Evolutionary conservation across 106 monocot genomes (phyloP), one percentile per base, ranked within the genome.

Genomic region (Ottelia alismoides): DNA sequence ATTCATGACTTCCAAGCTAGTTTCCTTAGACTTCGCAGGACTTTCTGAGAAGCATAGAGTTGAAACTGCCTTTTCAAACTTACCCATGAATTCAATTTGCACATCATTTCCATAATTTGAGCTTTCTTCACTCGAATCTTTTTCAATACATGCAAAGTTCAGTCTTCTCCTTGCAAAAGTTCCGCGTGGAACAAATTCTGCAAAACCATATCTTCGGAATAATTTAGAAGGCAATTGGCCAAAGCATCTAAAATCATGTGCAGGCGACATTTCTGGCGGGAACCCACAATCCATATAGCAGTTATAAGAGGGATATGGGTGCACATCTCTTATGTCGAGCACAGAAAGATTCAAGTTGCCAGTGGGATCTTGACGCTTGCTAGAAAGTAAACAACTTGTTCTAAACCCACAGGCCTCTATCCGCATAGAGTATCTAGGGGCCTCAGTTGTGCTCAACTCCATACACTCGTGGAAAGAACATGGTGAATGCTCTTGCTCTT

Each of bases 1-100:
- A 3, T 67, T 70, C 30, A 60, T 79, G 35, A 88, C 70, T 52
- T 85, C 85, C 10, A 64, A 65, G 45, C 70, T 71, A 18, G 69
- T 48, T 66, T 78, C 78, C 51, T 68, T 67, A 21, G 16, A 63
- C 55, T 73, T 77, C 19, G 50, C 66, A 22, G 50, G 51, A 44
- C 65, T 71, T 27, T 83, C 76, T 16, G 80, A 61, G 49, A 72
- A 72, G 58, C 64, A 77, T 60, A 88, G 19, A 48, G 55, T 56
- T 27, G 73, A 79, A 57, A 89, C 54, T 54, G 81, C 85, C 55
- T 82, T 89, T 21, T 85, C 88, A 53, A 89, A 85, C 44, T 45
- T 78, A 29, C 76, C 72, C 29, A 78, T 43, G 16, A 92, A 49
- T 61, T 83, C 72, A 22, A 65, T 62, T 4, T 65, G 70, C 20